Evolutionary conservation across 2,329 filamentous ascomycete genomes (phyloP).

Genomic region (Mollisia scopiformis): DNA sequence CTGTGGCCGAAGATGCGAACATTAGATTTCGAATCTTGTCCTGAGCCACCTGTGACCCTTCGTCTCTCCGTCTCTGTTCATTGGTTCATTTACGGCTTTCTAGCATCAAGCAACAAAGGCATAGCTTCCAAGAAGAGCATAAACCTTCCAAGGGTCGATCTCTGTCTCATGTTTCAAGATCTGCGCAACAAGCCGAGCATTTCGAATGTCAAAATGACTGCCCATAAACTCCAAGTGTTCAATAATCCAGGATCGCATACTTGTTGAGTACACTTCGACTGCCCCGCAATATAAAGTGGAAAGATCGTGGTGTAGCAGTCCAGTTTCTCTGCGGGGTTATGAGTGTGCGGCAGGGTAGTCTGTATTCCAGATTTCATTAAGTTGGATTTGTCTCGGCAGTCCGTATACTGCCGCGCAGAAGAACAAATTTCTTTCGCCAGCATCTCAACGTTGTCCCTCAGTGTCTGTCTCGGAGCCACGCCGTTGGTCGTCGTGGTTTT

Average conservation of each 20-base stretch:
- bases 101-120: conserved; percentile 12
- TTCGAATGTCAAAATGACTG: conserved; percentile 19
- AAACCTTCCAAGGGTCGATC: conserved; percentile 11
- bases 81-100: too few species aligned
- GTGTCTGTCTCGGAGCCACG: not conserved
- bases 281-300: conserved; percentile 15
- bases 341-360: not conserved
- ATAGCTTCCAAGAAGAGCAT: conserved; percentile 22
- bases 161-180: conserved; percentile 8
- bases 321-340: not conserved
- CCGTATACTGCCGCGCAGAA: conserved; percentile 18
- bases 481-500: not conserved
- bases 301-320: conserved; percentile 18
- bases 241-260: conserved; percentile 11
- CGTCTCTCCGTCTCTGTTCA: too few species aligned
- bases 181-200: conserved; percentile 20
- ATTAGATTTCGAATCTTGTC: conserved; percentile 10
- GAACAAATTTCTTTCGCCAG: conserved; percentile 14
- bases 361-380: not conserved
- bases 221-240: conserved; percentile 14
- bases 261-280: not conserved
- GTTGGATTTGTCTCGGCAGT: not conserved
- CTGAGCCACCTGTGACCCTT: too few species aligned
- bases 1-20: conserved; percentile 4
- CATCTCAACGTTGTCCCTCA: conserved; percentile 1